These are phyloP conservation scores for Apophysomyces trapeziformis DNA, from an alignment of 371 early-diverging fungal species.

Conservation along the genomic window DNA sequence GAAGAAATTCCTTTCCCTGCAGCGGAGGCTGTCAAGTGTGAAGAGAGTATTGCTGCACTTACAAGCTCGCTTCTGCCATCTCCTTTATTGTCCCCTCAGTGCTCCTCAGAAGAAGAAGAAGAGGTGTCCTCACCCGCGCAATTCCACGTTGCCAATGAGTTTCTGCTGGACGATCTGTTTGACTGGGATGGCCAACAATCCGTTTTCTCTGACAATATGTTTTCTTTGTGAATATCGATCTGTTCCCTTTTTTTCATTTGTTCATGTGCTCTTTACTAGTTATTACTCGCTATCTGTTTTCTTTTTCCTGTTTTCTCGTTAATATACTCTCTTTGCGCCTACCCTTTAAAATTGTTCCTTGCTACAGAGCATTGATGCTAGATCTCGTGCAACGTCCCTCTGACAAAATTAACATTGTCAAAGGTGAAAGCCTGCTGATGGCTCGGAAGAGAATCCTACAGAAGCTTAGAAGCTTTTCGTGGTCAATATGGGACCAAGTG, in stretches of 20 bases:
- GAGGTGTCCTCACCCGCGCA: slow-evolving; percentile 29
- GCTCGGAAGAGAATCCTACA: neutral
- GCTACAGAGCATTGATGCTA: neutral
- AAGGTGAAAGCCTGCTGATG: slow-evolving; percentile 9
- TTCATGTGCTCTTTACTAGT: slow-evolving; percentile 7
- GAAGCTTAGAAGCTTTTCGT: neutral
- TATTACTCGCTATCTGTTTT: neutral
- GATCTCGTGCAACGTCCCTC: neutral
- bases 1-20: slow-evolving; percentile 35
- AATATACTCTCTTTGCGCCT: neutral
- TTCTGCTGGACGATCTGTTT: slow-evolving; percentile 44
- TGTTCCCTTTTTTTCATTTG: neutral
- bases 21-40: slow-evolving; percentile 47
- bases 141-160: slow-evolving; percentile 23
- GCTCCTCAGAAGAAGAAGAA: slow-evolving; percentile 31
- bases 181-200: slow-evolving; percentile 47
- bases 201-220: slow-evolving; percentile 11
- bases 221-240: slow-evolving; percentile 11
- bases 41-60: slow-evolving; percentile 18
- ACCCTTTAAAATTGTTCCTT: neutral
- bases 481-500: slow-evolving; percentile 4
- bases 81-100: slow-evolving; percentile 36
- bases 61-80: slow-evolving; percentile 23
- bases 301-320: neutral
- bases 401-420: slow-evolving; percentile 9